Conservation (phyloP, 371 early-diverging fungal species). For the Apophysomyces sp. region DNA sequence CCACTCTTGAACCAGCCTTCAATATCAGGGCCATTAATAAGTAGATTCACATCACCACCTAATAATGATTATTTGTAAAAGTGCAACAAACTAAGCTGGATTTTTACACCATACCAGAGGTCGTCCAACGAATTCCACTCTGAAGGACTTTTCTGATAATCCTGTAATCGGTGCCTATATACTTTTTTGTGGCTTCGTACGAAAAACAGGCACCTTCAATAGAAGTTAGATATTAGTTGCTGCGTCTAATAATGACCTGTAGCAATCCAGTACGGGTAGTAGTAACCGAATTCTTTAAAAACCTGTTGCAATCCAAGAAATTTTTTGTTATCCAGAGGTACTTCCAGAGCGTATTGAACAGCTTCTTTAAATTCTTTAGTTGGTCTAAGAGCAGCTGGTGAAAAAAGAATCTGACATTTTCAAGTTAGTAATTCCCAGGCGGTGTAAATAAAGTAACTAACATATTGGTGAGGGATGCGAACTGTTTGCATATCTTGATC, state of each 20-base stretch:
- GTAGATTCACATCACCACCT: neutral
- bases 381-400: neutral
- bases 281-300: neutral
- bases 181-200: neutral
- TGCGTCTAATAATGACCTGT: neutral
- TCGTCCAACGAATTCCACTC: neutral
- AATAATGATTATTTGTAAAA: neutral
- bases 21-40: neutral
- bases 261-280: neutral
- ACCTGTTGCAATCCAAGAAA: neutral
- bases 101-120: neutral
- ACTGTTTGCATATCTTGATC: neutral
- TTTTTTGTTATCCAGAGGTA: neutral
- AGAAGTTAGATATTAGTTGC: neutral
- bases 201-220: neutral
- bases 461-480: neutral
- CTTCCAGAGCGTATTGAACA: neutral
- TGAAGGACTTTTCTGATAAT: neutral
- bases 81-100: neutral
- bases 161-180: neutral
- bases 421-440: neutral
- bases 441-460: neutral
- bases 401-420: neutral
- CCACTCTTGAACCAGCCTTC: neutral
- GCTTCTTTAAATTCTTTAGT: neutral